Evolutionary conservation across 2,329 filamentous ascomycete genomes (phyloP).

Genomic region (Xylaria sp.): DNA sequence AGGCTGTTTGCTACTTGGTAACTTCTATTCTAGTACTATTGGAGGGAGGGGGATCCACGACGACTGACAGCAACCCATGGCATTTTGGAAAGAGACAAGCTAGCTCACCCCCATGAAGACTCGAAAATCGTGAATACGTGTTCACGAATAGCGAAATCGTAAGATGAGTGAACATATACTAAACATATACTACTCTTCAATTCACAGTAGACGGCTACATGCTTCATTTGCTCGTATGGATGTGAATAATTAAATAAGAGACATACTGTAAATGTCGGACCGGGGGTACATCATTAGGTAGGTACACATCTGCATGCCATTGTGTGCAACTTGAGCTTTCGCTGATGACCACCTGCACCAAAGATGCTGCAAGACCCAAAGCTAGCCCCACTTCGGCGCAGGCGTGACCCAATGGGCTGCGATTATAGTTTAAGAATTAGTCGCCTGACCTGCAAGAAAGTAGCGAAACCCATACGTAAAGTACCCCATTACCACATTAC

Average conservation of each 20-base stretch:
- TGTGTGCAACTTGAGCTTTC: constrained; percentile 34
- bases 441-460: constrained; percentile 42
- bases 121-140: background rate
- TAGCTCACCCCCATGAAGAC: background rate
- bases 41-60: background rate
- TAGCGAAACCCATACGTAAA: constrained; percentile 34
- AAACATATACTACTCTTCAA: background rate
- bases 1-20: background rate
- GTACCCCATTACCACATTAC: constrained; percentile 26
- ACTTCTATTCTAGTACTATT: background rate
- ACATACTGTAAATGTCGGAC: no score
- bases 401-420: constrained; percentile 32
- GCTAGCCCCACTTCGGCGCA: constrained; percentile 37
- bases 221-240: background rate
- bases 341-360: constrained; percentile 37
- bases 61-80: constrained; percentile 9
- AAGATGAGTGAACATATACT: background rate
- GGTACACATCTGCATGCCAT: constrained; percentile 28
- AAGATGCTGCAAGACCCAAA: constrained; percentile 35
- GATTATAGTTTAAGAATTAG: constrained; percentile 35
- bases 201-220: background rate
- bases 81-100: background rate
- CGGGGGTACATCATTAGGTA: constrained; percentile 24
- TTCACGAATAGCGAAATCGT: background rate
- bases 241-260: background rate